These are phyloP conservation scores for Fusarium sp. DNA, from an alignment of 2,329 filamentous ascomycete species.

Conservation along the genomic window DNA sequence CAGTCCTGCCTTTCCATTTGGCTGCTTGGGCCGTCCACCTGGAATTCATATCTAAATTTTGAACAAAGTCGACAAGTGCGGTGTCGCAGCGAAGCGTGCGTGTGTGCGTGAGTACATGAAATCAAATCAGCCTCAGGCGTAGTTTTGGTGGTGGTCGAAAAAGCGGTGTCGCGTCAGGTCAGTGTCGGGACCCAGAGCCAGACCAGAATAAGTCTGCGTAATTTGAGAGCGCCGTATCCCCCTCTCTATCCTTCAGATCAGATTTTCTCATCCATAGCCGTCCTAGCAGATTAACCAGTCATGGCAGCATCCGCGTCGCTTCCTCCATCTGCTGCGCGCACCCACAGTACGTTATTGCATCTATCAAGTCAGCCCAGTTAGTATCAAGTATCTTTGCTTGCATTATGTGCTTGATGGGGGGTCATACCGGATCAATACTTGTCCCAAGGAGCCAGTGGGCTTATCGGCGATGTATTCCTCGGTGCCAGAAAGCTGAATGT, in stretches of 20 bases:
- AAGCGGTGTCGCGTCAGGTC: conserved; percentile 24
- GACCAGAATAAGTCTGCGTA: conserved; percentile 20
- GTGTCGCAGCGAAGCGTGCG: not conserved
- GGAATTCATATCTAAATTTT: conserved; percentile 24
- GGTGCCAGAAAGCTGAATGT: conserved; percentile 90
- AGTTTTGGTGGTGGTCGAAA: conserved; percentile 21
- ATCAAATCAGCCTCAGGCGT: conserved; percentile 10
- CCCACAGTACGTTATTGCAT: conserved; percentile 98
- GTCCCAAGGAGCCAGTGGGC: conserved; percentile 84
- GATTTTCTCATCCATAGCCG: conserved; percentile 15
- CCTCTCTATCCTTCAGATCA: conserved; percentile 19
- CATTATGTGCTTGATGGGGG: not conserved
- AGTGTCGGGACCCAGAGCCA: not conserved
- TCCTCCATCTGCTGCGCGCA: conserved; percentile 69
- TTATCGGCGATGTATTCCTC: conserved; percentile 94
- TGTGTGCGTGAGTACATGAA: conserved; percentile 23
- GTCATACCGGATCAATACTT: conserved; percentile 87
- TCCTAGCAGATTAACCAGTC: conserved; percentile 58
- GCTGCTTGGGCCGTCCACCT: conserved; percentile 2
- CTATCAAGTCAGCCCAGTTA: conserved; percentile 55
- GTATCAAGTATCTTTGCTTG: not conserved
- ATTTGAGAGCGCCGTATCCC: conserved; percentile 17
- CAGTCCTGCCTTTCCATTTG: conserved; percentile 1
- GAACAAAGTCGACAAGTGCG: conserved; percentile 1
- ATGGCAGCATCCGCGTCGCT: conserved; percentile 68